phyloP scores from a whole-genome alignment of 495 filamentous ascomycete genomes.

The Penicillium pancosmium region DNA sequence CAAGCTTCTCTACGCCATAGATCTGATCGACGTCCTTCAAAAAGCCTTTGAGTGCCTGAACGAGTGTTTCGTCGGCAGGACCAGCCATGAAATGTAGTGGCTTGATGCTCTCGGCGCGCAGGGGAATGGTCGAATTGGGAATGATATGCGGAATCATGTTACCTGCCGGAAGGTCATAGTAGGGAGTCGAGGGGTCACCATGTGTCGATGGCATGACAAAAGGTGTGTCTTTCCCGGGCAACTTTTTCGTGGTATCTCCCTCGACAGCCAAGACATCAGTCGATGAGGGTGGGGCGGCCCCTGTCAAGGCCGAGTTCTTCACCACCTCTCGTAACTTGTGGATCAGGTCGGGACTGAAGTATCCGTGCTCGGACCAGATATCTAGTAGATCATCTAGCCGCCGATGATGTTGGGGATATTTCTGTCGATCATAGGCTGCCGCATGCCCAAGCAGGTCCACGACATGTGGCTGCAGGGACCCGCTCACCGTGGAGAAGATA shows the following conservation, averaged over 20 bases:
- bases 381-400: slow-evolving; percentile 68
- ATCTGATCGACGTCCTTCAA: slow-evolving; percentile 69
- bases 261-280: slow-evolving; percentile 28
- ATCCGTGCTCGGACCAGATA: slow-evolving; percentile 72
- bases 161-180: slow-evolving; percentile 83
- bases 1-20: slow-evolving; percentile 46
- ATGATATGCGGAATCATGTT: slow-evolving; percentile 79
- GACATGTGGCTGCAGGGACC: slow-evolving; percentile 62
- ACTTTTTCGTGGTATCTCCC: slow-evolving; percentile 25
- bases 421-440: slow-evolving; percentile 58
- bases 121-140: slow-evolving; percentile 71
- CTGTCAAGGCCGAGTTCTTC: slow-evolving; percentile 43
- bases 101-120: slow-evolving; percentile 71
- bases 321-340: slow-evolving; percentile 62
- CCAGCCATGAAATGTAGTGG: slow-evolving; percentile 74
- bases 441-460: slow-evolving; percentile 63
- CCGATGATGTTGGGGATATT: slow-evolving; percentile 64
- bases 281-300: slow-evolving; percentile 21
- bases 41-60: slow-evolving; percentile 66
- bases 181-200: slow-evolving; percentile 74
- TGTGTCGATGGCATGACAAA: slow-evolving; percentile 76
- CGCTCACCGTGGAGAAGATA: slow-evolving; percentile 56
- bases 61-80: slow-evolving; percentile 67
- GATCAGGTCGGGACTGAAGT: slow-evolving; percentile 63
- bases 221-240: slow-evolving; percentile 55